Base-by-base conservation (phyloP, 2,329 filamentous ascomycete species). In the Exophiala sideris region DNA sequence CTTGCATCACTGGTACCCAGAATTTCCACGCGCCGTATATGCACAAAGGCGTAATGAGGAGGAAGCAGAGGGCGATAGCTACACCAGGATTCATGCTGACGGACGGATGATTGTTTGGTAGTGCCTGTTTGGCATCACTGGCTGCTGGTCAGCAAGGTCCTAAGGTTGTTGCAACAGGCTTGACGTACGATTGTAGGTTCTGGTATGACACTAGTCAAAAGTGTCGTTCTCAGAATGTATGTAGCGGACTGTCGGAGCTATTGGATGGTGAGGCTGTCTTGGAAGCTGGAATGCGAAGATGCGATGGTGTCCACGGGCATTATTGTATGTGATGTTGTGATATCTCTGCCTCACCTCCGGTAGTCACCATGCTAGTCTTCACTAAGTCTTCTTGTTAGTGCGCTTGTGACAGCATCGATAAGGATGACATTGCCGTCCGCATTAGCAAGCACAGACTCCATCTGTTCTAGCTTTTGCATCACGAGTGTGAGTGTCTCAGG, bases 351-450 rank as follows among this genome's bases (percentile, higher is more conserved):
- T 44, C 21, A 24, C 24, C 24, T 29, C 7, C 24, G 2, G 24
- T 29, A 29, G 24, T 4, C 4, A 16, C 4, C 35, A 38, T 16
- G 11, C 18, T 44, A 48, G 49, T 44, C 45, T 63, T 58, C 50
- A 58, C 54, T 52, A 65, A 63, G 59, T 65, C 11, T 66, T 46
- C 10, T 64, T 48, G 56, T 53, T 44, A 68, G 50, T 21, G 64
- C 65, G 29, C 46, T 49, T 52, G 64, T 50, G 24, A 73, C 66
- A 51, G 34, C 53, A 40, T 35, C 41, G 20, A 45, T 20, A 16
- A 58, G 18, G 11, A 51, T 42, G 21, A 45, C 44, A 50, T 60
- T 54, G n/a, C 32, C 47, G 8, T 50, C 40, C 16, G 21, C 16
- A 21, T 45, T 32, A 20, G 55, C 54, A 9, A 69, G 70, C 42